A percentile compares a stretch with the other conserved stretches of the same genome.
Conservation (phyloP, 345 rosid genomes). For the Syzygium aqueum region DNA sequence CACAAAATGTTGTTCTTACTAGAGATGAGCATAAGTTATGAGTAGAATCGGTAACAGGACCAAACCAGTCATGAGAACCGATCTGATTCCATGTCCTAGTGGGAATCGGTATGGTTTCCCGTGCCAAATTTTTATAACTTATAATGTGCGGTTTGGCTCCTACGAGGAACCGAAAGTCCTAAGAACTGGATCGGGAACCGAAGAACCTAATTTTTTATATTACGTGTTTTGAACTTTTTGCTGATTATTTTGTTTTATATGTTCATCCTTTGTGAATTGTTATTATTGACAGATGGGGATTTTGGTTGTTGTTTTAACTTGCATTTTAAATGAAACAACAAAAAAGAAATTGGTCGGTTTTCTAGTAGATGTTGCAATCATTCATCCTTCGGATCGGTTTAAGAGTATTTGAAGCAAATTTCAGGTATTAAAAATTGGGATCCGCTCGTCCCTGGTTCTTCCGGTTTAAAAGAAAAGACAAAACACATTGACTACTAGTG, state of each 20-base stretch:
- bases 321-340: not conserved
- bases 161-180: not conserved
- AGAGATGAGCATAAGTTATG: not conserved
- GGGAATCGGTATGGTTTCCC: too few relatives aligned
- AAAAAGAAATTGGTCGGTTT: not conserved
- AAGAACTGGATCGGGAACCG: rapidly evolving
- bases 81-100: too few relatives aligned
- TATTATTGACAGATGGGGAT: not conserved
- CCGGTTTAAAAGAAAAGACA: not conserved
- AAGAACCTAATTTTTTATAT: not conserved
- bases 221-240: not conserved
- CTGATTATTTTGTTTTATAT: not conserved
- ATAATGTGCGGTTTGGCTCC: not conserved
- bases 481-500: not conserved
- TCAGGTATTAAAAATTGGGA: not conserved
- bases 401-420: not conserved
- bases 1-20: not conserved
- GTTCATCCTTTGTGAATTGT: not conserved
- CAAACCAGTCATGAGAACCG: too few relatives aligned
- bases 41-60: too few relatives aligned
- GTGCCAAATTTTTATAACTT: not conserved
- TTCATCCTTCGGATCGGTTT: not conserved
- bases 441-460: not conserved
- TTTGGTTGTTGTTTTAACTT: not conserved
- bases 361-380: not conserved